Conservation (phyloP, 768 basidiomycete genomes). For the Tylopilus felleus region DNA sequence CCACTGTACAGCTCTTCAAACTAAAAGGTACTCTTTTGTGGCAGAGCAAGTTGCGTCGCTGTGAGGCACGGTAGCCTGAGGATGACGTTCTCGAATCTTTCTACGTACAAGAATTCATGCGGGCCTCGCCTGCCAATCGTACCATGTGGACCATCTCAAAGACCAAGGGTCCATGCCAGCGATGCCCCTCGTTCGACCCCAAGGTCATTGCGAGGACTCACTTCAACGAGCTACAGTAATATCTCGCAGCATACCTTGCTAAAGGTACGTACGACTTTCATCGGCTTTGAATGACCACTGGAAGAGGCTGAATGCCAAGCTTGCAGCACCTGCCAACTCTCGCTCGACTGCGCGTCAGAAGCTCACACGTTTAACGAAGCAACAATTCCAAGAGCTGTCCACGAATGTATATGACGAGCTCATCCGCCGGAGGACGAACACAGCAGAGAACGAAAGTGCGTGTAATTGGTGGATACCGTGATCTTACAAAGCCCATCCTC, state of each 20-base stretch:
- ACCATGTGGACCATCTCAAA: slow-evolving; percentile 60
- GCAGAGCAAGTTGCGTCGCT: too few species aligned
- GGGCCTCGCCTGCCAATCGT: too few species aligned
- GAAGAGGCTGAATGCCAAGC: background rate
- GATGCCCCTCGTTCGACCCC: slow-evolving; percentile 57
- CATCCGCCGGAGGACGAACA: slow-evolving; percentile 67
- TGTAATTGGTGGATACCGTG: slow-evolving; percentile 10
- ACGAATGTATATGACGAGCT: slow-evolving; percentile 99
- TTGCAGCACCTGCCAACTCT: slow-evolving; percentile 68
- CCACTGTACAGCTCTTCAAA: too few species aligned
- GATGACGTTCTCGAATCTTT: too few species aligned
- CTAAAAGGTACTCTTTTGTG: too few species aligned
- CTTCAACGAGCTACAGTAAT: slow-evolving; percentile 68
- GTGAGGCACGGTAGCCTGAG: too few species aligned
- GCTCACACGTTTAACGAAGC: slow-evolving; percentile 88
- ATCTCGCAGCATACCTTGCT: slow-evolving; percentile 70
- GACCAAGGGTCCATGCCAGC: slow-evolving; percentile 47
- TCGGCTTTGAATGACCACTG: background rate
- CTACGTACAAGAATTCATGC: too few species aligned
- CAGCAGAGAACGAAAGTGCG: slow-evolving; percentile 63
- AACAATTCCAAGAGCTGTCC: slow-evolving; percentile 96
- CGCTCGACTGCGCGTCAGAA: slow-evolving; percentile 84
- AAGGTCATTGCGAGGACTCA: slow-evolving; percentile 63
- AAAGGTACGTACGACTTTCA: slow-evolving; percentile 48
- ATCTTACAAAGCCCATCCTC: slow-evolving; percentile 9